Evolutionary conservation across 1,139 yeast species (phyloP).

Genomic region (Sugiyamaella japonica): DNA sequence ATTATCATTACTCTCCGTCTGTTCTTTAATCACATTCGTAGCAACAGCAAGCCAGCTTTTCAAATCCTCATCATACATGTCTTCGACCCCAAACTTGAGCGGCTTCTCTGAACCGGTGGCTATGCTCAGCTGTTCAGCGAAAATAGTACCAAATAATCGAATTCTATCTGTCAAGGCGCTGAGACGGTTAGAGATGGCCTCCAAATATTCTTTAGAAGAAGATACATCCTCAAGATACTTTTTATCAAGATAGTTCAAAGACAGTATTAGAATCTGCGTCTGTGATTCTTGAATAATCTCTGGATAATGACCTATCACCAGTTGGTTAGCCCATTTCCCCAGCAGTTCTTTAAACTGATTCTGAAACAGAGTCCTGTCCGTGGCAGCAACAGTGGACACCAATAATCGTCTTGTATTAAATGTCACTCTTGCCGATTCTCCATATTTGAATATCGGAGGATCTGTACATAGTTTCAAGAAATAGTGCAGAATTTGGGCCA

Average conservation of each 20-base stretch:
- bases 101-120: conserved; percentile 37
- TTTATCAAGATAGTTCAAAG: conserved; percentile 32
- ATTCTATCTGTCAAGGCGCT: conserved; percentile 47
- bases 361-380: conserved; percentile 7
- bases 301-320: conserved; percentile 29
- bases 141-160: conserved; percentile 47
- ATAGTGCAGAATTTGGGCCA: neutral
- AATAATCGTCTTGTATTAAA: conserved; percentile 21
- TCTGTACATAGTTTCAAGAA: conserved; percentile 12
- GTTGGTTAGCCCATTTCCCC: conserved; percentile 31
- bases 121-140: conserved; percentile 50
- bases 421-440: conserved; percentile 15
- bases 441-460: conserved; percentile 21
- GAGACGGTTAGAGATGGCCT: conserved; percentile 49
- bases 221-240: conserved; percentile 34
- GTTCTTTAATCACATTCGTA: neutral
- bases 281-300: conserved; percentile 30
- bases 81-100: conserved; percentile 44
- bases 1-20: neutral
- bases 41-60: conserved; percentile 3
- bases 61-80: conserved; percentile 11
- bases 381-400: conserved; percentile 16
- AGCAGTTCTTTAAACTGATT: conserved; percentile 25
- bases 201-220: conserved; percentile 41
- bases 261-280: conserved; percentile 33